Percentiles rank a stretch among this genome's conserved stretches.
phyloP scores from a whole-genome alignment of 1,284 basidiomycete genomes.

The Papiliotrema flavescens region DNA sequence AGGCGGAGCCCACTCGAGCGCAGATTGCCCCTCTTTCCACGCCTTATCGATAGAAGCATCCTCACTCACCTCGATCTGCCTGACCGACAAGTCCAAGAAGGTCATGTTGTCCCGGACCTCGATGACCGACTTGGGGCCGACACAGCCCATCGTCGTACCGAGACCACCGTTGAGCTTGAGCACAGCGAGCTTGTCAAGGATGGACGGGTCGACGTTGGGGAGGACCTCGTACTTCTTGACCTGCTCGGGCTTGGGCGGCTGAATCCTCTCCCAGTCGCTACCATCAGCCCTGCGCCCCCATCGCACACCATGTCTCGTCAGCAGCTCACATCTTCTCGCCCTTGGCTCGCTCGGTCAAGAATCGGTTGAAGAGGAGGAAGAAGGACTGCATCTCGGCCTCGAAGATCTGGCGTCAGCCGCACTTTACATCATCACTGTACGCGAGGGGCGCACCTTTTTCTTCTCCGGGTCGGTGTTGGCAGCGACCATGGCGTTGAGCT shows the following conservation, averaged over 20 bases:
- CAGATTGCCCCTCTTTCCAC: no score
- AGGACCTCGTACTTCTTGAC: slow-evolving; percentile 84
- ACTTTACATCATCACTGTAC: neutral
- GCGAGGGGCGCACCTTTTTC: slow-evolving; percentile 66
- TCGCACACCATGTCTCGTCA: no score
- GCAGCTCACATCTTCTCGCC: slow-evolving; percentile 81
- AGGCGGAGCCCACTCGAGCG: no score
- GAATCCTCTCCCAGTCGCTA: slow-evolving; percentile 97
- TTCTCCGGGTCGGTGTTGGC: slow-evolving; percentile 72
- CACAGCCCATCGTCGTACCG: slow-evolving; percentile 59
- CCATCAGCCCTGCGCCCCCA: neutral
- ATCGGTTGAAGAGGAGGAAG: slow-evolving; percentile 98
- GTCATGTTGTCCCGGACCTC: slow-evolving; percentile 98
- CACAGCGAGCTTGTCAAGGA: slow-evolving; percentile 92
- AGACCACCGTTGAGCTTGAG: slow-evolving; percentile 99
- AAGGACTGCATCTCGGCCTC: slow-evolving; percentile 98
- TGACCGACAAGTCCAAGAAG: slow-evolving; percentile 94
- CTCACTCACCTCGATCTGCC: slow-evolving; percentile 77
- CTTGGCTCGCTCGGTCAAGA: slow-evolving; percentile 91
- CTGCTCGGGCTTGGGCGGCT: slow-evolving; percentile 88
- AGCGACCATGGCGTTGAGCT: slow-evolving; percentile 88
- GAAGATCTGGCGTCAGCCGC: slow-evolving; percentile 63
- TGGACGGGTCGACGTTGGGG: slow-evolving; percentile 60
- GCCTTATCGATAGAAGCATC: no score
- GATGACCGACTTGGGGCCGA: slow-evolving; percentile 71